Conservation (phyloP, 257 asterid species). For the Orobanche coerulescens region DNA sequence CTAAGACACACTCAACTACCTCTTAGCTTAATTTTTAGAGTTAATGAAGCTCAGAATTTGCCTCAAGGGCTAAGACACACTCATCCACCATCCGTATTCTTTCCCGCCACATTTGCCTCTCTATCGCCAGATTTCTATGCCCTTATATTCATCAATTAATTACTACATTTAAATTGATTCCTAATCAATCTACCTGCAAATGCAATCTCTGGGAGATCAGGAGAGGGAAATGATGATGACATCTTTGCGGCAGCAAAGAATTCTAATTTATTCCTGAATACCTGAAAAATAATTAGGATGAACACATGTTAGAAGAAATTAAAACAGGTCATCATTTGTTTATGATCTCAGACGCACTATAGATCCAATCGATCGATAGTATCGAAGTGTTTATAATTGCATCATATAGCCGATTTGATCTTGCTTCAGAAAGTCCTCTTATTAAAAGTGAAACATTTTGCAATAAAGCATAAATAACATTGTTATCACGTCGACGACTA, state of each 20-base stretch:
- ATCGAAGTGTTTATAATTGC: slow-evolving; percentile 14
- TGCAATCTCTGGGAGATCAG: slow-evolving; percentile 95
- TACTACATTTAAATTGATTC: slow-evolving; percentile 8
- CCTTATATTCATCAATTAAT: background rate
- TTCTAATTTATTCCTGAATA: slow-evolving; percentile 72
- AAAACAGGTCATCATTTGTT: slow-evolving; percentile 3
- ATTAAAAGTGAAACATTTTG: background rate
- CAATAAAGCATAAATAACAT: background rate
- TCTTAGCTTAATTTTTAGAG: background rate
- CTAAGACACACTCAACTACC: slow-evolving; percentile 7
- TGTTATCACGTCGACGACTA: too few relatives aligned
- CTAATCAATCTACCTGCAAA: slow-evolving; percentile 66
- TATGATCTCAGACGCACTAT: slow-evolving; percentile 17
- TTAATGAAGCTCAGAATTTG: background rate
- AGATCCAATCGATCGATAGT: slow-evolving; percentile 7
- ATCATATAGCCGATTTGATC: slow-evolving; percentile 10
- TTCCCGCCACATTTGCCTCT: background rate
- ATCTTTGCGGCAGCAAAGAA: slow-evolving; percentile 96
- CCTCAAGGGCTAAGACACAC: too few relatives aligned
- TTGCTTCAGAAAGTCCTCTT: slow-evolving; percentile 1
- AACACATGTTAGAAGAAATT: slow-evolving; percentile 15
- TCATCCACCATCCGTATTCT: too few relatives aligned
- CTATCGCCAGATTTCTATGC: background rate
- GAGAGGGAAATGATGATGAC: slow-evolving; percentile 85
- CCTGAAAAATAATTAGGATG: slow-evolving; percentile 39